Evolutionary conservation across 257 asterid genomes (phyloP).

Genomic region (Asclepias syriaca): DNA sequence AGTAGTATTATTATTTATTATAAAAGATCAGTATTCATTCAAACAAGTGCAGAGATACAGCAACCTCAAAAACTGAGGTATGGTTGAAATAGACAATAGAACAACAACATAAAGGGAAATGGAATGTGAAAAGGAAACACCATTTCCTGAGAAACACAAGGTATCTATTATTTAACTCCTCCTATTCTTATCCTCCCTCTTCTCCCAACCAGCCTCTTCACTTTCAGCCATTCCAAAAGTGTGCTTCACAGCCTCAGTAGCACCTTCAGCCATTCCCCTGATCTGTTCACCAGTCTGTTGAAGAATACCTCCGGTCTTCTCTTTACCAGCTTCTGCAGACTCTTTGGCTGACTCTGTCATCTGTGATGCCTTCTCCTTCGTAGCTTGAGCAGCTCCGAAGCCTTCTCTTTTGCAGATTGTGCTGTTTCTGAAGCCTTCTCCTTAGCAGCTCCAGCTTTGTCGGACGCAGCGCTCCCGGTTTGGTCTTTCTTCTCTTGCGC

Average conservation of each 20-base stretch:
- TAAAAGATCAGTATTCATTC: not conserved
- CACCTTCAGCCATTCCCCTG: slow-evolving; percentile 65
- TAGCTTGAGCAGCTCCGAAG: slow-evolving; percentile 44
- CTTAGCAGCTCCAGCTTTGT: slow-evolving; percentile 30
- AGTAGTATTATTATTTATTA: not conserved
- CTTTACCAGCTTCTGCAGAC: slow-evolving; percentile 61
- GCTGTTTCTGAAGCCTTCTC: slow-evolving; percentile 24
- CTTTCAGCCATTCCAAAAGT: slow-evolving; percentile 43
- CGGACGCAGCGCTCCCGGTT: slow-evolving; percentile 19
- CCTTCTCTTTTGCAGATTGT: slow-evolving; percentile 49
- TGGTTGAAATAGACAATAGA: not conserved
- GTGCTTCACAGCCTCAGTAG: slow-evolving; percentile 61
- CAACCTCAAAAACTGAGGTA: not conserved
- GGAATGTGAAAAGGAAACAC: not conserved
- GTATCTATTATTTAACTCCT: not conserved
- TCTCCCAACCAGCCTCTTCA: slow-evolving; percentile 9
- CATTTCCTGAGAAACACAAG: not conserved
- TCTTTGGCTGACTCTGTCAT: slow-evolving; percentile 55
- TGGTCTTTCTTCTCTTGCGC: slow-evolving; percentile 20
- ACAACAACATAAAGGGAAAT: not conserved
- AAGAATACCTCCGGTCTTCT: slow-evolving; percentile 59
- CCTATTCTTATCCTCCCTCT: not conserved
- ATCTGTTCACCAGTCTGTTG: slow-evolving; percentile 64
- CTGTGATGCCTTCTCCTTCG: slow-evolving; percentile 60
- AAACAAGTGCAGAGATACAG: not conserved